phyloP scores from a whole-genome alignment of 768 basidiomycete species.

The Boletus pseudo-olivaceus region DNA sequence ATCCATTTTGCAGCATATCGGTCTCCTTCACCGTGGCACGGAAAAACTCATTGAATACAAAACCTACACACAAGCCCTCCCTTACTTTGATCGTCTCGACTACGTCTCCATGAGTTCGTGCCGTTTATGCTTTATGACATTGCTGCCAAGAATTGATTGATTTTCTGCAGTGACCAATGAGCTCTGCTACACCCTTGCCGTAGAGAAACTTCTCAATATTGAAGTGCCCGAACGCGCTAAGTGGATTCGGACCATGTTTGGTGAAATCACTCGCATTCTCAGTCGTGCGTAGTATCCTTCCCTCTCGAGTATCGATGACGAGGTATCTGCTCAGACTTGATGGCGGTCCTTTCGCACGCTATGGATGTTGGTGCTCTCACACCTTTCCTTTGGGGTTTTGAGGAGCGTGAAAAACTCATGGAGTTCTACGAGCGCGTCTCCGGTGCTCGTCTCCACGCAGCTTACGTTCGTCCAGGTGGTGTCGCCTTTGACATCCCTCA shows the following conservation, averaged over 20 bases:
- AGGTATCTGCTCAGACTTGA: slow-evolving; percentile 58
- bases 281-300: slow-evolving; percentile 61
- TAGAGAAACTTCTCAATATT: slow-evolving; percentile 97
- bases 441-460: slow-evolving; percentile 93
- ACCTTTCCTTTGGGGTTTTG: slow-evolving; percentile 99
- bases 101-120: slow-evolving; percentile 97
- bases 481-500: slow-evolving; percentile 98
- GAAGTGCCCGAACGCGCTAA: slow-evolving; percentile 95
- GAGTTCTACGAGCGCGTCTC: slow-evolving; percentile 99
- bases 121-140: slow-evolving; percentile 1
- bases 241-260: slow-evolving; percentile 97
- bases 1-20: slow-evolving; percentile 67
- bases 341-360: slow-evolving; percentile 93
- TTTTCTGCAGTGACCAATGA: slow-evolving; percentile 90
- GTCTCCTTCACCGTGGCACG: slow-evolving; percentile 93
- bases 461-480: slow-evolving; percentile 97
- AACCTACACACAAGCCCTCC: slow-evolving; percentile 94
- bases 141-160: background rate
- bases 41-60: slow-evolving; percentile 99
- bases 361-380: slow-evolving; percentile 99
- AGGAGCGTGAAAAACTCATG: slow-evolving; percentile 99
- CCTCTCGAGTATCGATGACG: background rate
- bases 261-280: slow-evolving; percentile 92
- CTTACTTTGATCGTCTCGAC: slow-evolving; percentile 98
- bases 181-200: slow-evolving; percentile 93